Base-by-base conservation (phyloP, 192 early-diverging fungal species). In the Gonapodya sp. region DNA sequence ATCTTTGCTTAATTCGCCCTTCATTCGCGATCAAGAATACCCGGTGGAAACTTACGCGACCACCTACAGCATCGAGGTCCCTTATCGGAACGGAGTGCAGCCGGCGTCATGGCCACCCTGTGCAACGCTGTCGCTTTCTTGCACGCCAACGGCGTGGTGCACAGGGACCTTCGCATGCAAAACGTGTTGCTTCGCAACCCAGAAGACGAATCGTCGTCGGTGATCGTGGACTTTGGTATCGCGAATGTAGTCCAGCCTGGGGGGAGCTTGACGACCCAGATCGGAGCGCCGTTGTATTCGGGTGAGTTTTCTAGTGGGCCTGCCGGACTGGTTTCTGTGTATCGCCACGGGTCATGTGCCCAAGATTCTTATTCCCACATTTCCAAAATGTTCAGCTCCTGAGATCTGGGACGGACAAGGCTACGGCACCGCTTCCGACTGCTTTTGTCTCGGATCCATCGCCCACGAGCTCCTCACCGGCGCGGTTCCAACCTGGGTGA, bases 51-150 rank as follows among this genome's bases (percentile, higher is more conserved):
- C 8, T 24, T 64, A 16, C 8, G 24, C 46, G 8, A 64, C 46
- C 8, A 64, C 8, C 8, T 64, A 8, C 24, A 64, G 8, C 8
- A 64, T 8, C 46, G 24, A 64, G 75, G 75, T 31, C 75, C 30
- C 14, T 31, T 77, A 14, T 8, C 16, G 18, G 75, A 77, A 33
- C 2, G 8, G 18, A 33, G 34, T 2, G 75, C 75, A 18, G 75
- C 75, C 18, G 2, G 14, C 75, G 8, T 77, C 75, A 31, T 31
- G 75, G 75, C 75, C 2, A 77, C 75, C 31, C 30, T 77, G 2
- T 77, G 30, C 75, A 77, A 77, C 75, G 75, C 75, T 18, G 75
- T 77, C 8, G 75, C 75, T 33, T 77, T 77, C 75, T 33, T 77
- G 8, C 75, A 77, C 34, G 75, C 75, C 31, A 16, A 2, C 31